phyloP scores from a whole-genome alignment of 2,329 filamentous ascomycete genomes.

The Coleophoma cylindrospora region DNA sequence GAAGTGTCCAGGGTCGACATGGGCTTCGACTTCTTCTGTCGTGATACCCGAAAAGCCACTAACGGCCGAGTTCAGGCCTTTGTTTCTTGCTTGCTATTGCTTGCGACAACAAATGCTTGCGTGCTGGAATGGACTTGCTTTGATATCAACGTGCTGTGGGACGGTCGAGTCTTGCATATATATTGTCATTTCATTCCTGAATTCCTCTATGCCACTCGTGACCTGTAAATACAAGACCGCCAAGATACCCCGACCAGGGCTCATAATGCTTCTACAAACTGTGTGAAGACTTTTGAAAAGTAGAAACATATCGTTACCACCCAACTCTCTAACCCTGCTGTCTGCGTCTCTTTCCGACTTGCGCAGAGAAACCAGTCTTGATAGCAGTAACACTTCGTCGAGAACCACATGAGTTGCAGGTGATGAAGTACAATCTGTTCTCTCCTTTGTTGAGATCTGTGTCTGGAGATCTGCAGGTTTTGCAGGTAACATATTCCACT shows the following conservation, averaged over 20 bases:
- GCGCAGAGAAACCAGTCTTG: constrained; percentile 99
- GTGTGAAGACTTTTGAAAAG: constrained; percentile 2
- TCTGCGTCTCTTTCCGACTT: constrained; percentile 98
- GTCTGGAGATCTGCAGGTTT: constrained; percentile 92
- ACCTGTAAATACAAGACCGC: no score
- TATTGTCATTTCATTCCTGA: constrained; percentile 1
- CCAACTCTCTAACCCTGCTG: constrained; percentile 64
- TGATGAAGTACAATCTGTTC: constrained; percentile 98
- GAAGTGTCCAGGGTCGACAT: background rate
- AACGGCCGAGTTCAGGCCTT: no score
- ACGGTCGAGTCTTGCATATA: background rate
- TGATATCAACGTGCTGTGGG: no score
- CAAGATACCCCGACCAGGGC: no score
- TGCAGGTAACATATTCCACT: constrained; percentile 96
- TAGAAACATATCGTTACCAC: constrained; percentile 1
- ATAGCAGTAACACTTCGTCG: constrained; percentile 91
- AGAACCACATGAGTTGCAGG: constrained; percentile 82
- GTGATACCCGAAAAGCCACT: no score
- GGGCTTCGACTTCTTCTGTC: no score
- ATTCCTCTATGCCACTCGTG: background rate
- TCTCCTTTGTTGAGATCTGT: constrained; percentile 98
- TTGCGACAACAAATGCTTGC: no score
- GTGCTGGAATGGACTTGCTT: no score
- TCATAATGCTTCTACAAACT: background rate
- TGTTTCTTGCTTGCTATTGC: no score